phyloP scores from a whole-genome alignment of 2,329 filamentous ascomycete genomes.

The Onygenales sp. region DNA sequence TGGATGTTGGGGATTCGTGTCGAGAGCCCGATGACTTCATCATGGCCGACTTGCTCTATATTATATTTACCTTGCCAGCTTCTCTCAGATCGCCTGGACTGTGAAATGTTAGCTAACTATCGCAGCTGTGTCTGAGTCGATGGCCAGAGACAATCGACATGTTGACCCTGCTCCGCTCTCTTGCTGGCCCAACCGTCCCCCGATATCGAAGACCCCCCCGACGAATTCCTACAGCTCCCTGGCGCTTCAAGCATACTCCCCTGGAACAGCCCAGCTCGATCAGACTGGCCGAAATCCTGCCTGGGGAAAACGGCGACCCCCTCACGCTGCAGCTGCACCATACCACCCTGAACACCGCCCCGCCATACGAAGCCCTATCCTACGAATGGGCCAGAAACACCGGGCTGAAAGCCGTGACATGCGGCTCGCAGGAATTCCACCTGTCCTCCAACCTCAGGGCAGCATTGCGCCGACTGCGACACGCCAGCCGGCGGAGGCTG shows the following conservation, averaged over 20 bases:
- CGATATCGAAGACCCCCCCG: neutral
- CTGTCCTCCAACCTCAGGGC: conserved; percentile 3
- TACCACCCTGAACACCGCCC: neutral
- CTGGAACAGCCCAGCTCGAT: neutral
- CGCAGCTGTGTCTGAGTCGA: too few species aligned
- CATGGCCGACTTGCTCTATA: too few species aligned
- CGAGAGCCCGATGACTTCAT: too few species aligned
- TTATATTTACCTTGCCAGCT: too few species aligned
- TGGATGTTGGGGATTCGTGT: too few species aligned
- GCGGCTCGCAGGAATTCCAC: neutral
- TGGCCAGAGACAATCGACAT: too few species aligned
- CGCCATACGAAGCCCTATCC: conserved; percentile 5
- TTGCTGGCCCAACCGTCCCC: neutral
- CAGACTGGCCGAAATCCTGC: conserved; percentile 1
- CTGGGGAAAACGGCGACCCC: neutral
- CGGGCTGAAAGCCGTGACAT: neutral
- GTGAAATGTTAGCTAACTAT: too few species aligned
- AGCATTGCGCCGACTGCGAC: conserved; percentile 2
- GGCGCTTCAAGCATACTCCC: neutral
- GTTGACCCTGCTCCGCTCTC: neutral
- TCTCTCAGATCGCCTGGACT: too few species aligned
- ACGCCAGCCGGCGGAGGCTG: neutral
- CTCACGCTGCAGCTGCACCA: neutral
- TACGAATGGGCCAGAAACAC: conserved; percentile 5
- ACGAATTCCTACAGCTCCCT: neutral